Evolutionary conservation across 2,329 filamentous ascomycete genomes (phyloP), one percentile per base, ranked within the genome.

Genomic region (Monilinia fructicola): DNA sequence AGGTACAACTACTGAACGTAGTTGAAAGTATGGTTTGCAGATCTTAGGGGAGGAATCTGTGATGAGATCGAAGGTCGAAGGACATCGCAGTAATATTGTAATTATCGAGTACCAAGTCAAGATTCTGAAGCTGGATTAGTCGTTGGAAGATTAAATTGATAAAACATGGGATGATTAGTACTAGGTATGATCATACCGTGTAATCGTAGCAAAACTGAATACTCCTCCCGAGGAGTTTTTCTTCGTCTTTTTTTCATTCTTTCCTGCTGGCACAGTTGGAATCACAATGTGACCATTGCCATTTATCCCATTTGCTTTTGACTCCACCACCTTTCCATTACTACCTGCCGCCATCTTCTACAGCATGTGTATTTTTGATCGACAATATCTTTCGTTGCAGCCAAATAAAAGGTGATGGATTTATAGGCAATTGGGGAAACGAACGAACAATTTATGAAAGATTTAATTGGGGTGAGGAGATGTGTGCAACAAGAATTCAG

Each of bases 31-130:
- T 12, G 91, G 89, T 74, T 89, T 89, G 84, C 95, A 99, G 69
- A 98, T 85, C 70, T 81, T 84, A 0, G 93, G 91, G 1, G 92
- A 91, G 40, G 83, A 79, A 35, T 90, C 85, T 73, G 86, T 85
- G 74, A 95, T 85, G 35, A 86, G 83, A 38, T 88, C 84, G 68
- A 89, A 79, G 11, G 85, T 86, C 3, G 87, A 81, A 16, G 94
- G 94, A 77, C 94, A 99, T 69, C 89, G 87, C 77, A 99, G 90
- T 67, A 94, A 79, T 65, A 95, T 81, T 31, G 90, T 95, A 69
- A 93, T 78, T 70, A 98, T 87, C 46, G 88, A 84, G 77, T 95
- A 96, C 94, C 94, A 99, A 26, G 92, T 90, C 67, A 89, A 78
- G 54, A 97, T 78, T 74, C 94, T 94, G 70, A 46, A 62, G 48